Evolutionary conservation across 768 basidiomycete genomes (phyloP).

Genomic region (Trametes maxima): DNA sequence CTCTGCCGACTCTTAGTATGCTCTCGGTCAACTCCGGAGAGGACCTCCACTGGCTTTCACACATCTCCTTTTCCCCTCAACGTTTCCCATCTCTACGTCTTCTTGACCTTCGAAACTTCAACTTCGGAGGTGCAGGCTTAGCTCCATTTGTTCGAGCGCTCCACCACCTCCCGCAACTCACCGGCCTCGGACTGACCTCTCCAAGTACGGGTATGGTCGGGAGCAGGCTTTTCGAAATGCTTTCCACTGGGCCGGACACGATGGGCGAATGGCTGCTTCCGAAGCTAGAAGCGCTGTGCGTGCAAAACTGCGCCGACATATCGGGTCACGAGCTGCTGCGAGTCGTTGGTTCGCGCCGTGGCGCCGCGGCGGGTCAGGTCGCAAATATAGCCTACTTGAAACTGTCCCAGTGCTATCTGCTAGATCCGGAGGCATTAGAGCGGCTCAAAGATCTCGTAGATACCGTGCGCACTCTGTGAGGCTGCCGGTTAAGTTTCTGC

Average conservation of each 20-base stretch:
- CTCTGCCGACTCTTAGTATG: slow-evolving; percentile 27
- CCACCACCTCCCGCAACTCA: slow-evolving; percentile 33
- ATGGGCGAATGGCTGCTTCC: slow-evolving; percentile 32
- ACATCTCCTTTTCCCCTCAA: slow-evolving; percentile 24
- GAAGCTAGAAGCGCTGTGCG: slow-evolving; percentile 31
- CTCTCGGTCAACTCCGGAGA: slow-evolving; percentile 34
- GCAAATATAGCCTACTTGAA: slow-evolving; percentile 29
- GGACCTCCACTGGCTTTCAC: slow-evolving; percentile 34
- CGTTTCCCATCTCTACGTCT: slow-evolving; percentile 30
- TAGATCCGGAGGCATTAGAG: slow-evolving; percentile 30
- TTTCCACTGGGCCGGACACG: slow-evolving; percentile 25
- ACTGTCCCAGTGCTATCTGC: slow-evolving; percentile 30
- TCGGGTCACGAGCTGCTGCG: slow-evolving; percentile 35
- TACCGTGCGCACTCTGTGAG: slow-evolving; percentile 25
- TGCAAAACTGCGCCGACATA: slow-evolving; percentile 34
- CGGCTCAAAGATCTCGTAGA: slow-evolving; percentile 28
- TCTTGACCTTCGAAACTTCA: slow-evolving; percentile 35
- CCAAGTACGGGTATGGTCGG: slow-evolving; percentile 31
- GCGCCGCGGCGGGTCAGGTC: slow-evolving; percentile 23
- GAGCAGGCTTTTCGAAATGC: slow-evolving; percentile 33
- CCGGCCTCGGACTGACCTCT: slow-evolving; percentile 32
- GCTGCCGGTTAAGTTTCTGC: background rate
- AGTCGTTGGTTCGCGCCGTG: slow-evolving; percentile 28
- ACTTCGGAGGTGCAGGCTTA: slow-evolving; percentile 34
- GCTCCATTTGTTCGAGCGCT: slow-evolving; percentile 34